Evolutionary conservation across 179 eudicot genomes (phyloP), one percentile per base, ranked within the genome.

Genomic region (Patellifolia procumbens): DNA sequence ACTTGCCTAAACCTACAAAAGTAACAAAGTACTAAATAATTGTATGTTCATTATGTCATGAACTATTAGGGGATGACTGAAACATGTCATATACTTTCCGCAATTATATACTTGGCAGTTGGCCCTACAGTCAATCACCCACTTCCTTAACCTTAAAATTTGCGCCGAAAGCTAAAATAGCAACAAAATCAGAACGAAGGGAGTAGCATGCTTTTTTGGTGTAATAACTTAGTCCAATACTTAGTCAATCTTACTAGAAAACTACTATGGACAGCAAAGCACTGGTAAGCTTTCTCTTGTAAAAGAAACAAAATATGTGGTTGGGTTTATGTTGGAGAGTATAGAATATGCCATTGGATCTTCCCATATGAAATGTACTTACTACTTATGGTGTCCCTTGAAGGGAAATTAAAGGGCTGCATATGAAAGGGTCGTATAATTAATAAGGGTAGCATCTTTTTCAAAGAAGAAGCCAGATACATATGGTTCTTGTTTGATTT

Each of bases 261-360:
- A 48, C 32, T 39, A 66, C 70, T 66, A 31, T n/a, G 32, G 13
- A n/a, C 16, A 66, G 51, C 39, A 12, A 65, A 39, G 28, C 16
- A 37, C 7, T 39, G 26, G 19, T n/a, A 0, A 39, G n/a, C 17
- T 37, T 9, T n/a, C 39, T 37, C 16, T n/a, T 65, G 16, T 9
- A n/a, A 2, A 39, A 3, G 2, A 39, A 39, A n/a, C n/a, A 39
- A 39, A 9, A 39, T 39, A 1, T 10, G 19, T 39, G 51, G 31
- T 48, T 66, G 8, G 31, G 13, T 11, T 9, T 37, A 32, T 19
- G n/a, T n/a, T 39, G 31, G 20, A n/a, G 31, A 64, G 15, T 9
- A 42, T 4, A 39, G 51, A 66, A 66, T 32, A 66, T 66, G 70
- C 51, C 70, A 39, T 66, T 43, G 70, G 70, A 66, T 42, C 63